Evolutionary conservation across 164 flowering plant genomes (phyloP), one percentile per base, ranked within the genome.

Genomic region (Vitis rotundifolia): DNA sequence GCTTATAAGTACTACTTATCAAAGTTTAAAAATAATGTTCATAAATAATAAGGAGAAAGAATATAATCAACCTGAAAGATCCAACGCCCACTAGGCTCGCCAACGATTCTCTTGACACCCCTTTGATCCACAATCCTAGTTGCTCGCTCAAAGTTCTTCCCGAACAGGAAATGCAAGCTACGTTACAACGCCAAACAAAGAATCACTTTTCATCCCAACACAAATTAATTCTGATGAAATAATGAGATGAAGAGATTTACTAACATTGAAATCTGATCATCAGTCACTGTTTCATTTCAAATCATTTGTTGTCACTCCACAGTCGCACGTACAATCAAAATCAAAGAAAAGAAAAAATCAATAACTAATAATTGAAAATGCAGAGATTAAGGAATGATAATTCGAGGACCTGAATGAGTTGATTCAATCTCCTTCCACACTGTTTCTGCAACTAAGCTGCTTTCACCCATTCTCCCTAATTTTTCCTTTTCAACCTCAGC

Each of bases 91-190:
- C 94, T 89, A 18, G 89, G 92, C 63, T 84, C 72, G 16, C 93
- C 96, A 47, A 84, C 77, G 59, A 95, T 84, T 71, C 84, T 87
- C 83, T 88, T 91, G 57, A 95, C 98, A 11, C 98, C 99, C 63
- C 83, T 77, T 76, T 86, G 96, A 79, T 95, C 97, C 57, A 95
- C 93, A 16, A 95, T 95, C 78, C 93, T 86, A 5, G 92, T 86
- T 3, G 99, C 97, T 62, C 90, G 78, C 84, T 95, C 99, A 22
- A 93, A 80, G 77, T 95, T 95, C 75, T 95, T 95, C 64, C 97
- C 99, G 67, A 87, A 93, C 77, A 95, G 74, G 80, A 95, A 91
- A 80, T 89, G 91, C 87, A 95, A 81, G 61, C 99, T 95, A 81
- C 31, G 37, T 52, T 70, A 56, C 1, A 44, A 31, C 60, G 48